Percentiles rank a stretch among this genome's conserved stretches.
These are phyloP conservation scores for Microdochium bolleyi DNA, from an alignment of 2,329 filamentous ascomycete genomes.

Conservation along the genomic window DNA sequence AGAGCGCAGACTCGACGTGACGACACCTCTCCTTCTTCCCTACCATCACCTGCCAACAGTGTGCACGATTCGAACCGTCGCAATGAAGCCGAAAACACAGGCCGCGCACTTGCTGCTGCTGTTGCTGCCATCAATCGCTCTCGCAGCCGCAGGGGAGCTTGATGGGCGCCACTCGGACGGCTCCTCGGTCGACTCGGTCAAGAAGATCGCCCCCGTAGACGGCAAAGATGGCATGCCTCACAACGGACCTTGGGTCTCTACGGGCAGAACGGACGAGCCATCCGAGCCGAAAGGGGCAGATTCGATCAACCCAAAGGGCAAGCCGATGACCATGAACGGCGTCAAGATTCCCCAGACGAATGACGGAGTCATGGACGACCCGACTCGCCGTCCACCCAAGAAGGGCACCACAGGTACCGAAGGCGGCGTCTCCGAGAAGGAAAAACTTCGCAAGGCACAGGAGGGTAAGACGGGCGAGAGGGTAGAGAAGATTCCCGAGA, in stretches of 20 bases:
- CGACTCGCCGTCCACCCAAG: conserved; percentile 65
- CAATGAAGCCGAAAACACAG: background rate
- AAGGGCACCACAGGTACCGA: conserved; percentile 83
- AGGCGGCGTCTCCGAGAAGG: conserved; percentile 82
- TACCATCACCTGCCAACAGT: background rate
- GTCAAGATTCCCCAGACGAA: conserved; percentile 34
- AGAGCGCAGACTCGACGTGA: background rate
- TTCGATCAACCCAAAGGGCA: conserved; percentile 24
- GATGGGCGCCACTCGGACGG: conserved; percentile 10
- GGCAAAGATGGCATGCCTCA: conserved; percentile 92
- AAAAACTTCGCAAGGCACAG: conserved; percentile 63
- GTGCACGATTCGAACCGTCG: background rate
- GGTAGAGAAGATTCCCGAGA: conserved; percentile 66
- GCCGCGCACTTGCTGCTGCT: background rate
- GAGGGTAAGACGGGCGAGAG: conserved; percentile 59
- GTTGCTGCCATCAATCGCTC: background rate
- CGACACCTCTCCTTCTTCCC: background rate
- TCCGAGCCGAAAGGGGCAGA: conserved; percentile 20
- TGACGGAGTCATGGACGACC: conserved; percentile 91
- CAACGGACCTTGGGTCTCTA: conserved; percentile 70
- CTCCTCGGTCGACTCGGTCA: conserved; percentile 30
- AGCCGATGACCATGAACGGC: conserved; percentile 17
- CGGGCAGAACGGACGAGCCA: conserved; percentile 29
- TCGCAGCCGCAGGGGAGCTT: background rate
- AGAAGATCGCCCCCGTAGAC: conserved; percentile 81